Conservation (phyloP, 306 rosid genomes). For the Malus sylvestris region DNA sequence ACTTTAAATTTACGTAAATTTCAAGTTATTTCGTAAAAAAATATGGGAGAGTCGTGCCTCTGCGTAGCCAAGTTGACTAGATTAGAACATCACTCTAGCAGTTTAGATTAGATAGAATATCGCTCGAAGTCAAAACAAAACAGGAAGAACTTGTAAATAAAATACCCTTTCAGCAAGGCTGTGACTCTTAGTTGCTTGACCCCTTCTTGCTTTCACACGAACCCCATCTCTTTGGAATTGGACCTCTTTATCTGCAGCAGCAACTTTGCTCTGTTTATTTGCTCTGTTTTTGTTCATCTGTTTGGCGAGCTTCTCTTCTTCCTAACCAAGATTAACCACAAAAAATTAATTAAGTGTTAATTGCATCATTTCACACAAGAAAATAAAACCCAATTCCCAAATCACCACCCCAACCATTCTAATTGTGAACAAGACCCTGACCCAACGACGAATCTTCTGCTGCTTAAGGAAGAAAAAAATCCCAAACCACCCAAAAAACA, state of each 20-base stretch:
- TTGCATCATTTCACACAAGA: too few species aligned
- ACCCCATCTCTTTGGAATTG: background rate
- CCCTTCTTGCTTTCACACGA: slow-evolving; percentile 19
- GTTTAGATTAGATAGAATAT: too few species aligned
- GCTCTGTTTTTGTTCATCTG: background rate
- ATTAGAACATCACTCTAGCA: too few species aligned
- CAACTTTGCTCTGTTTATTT: background rate
- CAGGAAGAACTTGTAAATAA: background rate
- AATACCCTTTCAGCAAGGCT: slow-evolving; percentile 18
- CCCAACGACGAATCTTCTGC: too few species aligned
- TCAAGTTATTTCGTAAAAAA: background rate
- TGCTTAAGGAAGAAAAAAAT: too few species aligned
- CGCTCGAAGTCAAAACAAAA: too few species aligned
- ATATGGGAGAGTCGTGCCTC: background rate
- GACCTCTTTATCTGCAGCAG: background rate
- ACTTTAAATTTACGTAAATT: background rate
- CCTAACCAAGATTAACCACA: background rate
- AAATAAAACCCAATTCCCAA: background rate
- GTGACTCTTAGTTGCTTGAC: slow-evolving; percentile 14
- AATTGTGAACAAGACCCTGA: too few species aligned
- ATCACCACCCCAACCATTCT: too few species aligned
- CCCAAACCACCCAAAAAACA: too few species aligned
- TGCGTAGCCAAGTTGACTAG: too few species aligned
- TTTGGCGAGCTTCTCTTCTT: background rate
- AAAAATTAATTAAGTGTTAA: background rate